Base-by-base conservation (phyloP, 2,329 filamentous ascomycete genomes). In the Chalaropsis thielavioides region DNA sequence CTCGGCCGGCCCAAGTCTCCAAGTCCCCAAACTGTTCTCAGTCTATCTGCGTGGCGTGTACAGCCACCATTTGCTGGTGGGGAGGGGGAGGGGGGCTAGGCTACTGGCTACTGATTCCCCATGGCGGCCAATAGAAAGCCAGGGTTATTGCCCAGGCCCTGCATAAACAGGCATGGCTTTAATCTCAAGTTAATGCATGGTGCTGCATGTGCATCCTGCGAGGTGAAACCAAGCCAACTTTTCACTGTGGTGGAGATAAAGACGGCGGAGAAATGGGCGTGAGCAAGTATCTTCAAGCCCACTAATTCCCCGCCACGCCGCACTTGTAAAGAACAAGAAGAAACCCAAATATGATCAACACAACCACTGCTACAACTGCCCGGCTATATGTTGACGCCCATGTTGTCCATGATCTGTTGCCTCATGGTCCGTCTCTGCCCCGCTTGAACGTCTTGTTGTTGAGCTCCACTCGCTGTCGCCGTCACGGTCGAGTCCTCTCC, bases 401-500 rank as follows among this genome's bases (percentile, higher is more conserved):
- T 67, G 49, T 67, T 67, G 35, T 64, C 61, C 65, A 64, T 64
- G 19, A 67, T 46, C 31, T 64, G 62, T 59, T 64, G 62, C 62
- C 65, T 62, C 46, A 67, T 62, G 5, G 62, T 63, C 19, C 35
- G 41, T 22, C 64, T 62, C 41, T 64, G 65, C 2, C 35, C 44
- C 17, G 35, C 63, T 49, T 65, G 51, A 2, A 43, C 51, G 24
- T 63, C 61, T 19, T 44, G 49, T 11, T 17, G 41, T 31, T 65
- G 66, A 54, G 63, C 81, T 1, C 78, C 76, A 15, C 78, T 74
- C 17, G 75, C 74, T n/a, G 73, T 51, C 66, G 78, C 74, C 61
- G 76, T 76, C n/a, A 35, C 54, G 13, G 76, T 76, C 19, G 77
- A 72, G 66, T 79, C 77, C 69, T 86, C 84, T 11, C 79, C 83